phyloP scores from a whole-genome alignment of 345 rosid species.

The Bretschneidera sinensis region DNA sequence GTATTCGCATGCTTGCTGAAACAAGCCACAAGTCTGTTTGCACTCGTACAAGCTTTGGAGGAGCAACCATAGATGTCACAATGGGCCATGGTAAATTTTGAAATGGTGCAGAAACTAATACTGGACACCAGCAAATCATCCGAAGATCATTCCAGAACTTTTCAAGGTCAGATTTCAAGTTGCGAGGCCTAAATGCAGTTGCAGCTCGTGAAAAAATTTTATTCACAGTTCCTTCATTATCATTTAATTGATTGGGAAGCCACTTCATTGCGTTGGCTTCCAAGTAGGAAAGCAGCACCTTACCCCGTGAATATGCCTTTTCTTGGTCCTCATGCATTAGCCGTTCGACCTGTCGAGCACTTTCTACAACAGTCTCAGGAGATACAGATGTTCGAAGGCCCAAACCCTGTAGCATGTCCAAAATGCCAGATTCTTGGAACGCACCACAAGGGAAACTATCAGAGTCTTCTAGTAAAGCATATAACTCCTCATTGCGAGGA shows the following conservation, averaged over 20 bases:
- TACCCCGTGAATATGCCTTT: slow-evolving; percentile 71
- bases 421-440: slow-evolving; percentile 55
- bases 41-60: slow-evolving; percentile 87
- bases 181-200: slow-evolving; percentile 74
- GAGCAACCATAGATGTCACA: slow-evolving; percentile 81
- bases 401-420: slow-evolving; percentile 86
- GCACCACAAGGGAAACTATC: slow-evolving; percentile 67
- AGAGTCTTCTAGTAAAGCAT: slow-evolving; percentile 74
- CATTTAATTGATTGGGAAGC: slow-evolving; percentile 63
- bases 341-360: slow-evolving; percentile 77
- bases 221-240: slow-evolving; percentile 59
- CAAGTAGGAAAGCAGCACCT: slow-evolving; percentile 78
- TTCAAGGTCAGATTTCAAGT: slow-evolving; percentile 67
- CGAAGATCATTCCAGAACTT: slow-evolving; percentile 87
- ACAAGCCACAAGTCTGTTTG: slow-evolving; percentile 84
- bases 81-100: slow-evolving; percentile 82
- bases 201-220: slow-evolving; percentile 81
- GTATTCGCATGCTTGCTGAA: slow-evolving; percentile 92
- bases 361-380: slow-evolving; percentile 69
- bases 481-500: slow-evolving; percentile 85
- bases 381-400: slow-evolving; percentile 81
- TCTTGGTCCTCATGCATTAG: slow-evolving; percentile 60
- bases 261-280: slow-evolving; percentile 91
- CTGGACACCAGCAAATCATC: slow-evolving; percentile 96
- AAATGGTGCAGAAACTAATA: slow-evolving; percentile 79